phyloP scores from a whole-genome alignment of 1,284 basidiomycete species.

The Moesziomyces sp. region DNA sequence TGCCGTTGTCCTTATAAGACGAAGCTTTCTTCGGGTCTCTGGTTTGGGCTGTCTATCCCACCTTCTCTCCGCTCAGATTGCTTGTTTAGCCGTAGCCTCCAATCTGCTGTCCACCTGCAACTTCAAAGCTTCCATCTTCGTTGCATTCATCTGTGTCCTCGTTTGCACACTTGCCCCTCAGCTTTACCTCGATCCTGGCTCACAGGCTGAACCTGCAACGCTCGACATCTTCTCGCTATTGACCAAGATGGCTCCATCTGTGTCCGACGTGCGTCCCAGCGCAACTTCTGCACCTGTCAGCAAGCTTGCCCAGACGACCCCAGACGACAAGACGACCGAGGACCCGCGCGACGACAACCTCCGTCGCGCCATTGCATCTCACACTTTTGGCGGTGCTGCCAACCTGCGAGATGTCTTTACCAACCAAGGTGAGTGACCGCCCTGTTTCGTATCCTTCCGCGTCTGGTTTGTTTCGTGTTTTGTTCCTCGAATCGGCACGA shows the following conservation, averaged over 20 bases:
- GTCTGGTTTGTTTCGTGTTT: not conserved
- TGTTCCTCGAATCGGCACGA: not conserved
- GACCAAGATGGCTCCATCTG: slow-evolving; percentile 21
- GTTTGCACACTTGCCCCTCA: not conserved
- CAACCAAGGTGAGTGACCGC: slow-evolving; percentile 60
- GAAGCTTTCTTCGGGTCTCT: not conserved
- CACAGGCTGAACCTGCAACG: not conserved
- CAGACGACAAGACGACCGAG: slow-evolving; percentile 55
- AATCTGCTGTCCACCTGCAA: not conserved
- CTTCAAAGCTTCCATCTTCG: not conserved
- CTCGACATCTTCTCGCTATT: not conserved
- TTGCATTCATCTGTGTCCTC: not conserved
- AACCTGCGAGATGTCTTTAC: slow-evolving; percentile 61
- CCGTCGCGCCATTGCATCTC: slow-evolving; percentile 46
- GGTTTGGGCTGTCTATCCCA: not conserved
- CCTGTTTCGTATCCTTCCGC: not conserved
- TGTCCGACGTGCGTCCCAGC: slow-evolving; percentile 14
- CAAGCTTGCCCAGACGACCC: slow-evolving; percentile 39
- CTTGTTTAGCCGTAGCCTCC: not conserved
- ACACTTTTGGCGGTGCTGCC: slow-evolving; percentile 57
- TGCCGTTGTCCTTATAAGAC: not conserved
- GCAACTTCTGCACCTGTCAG: slow-evolving; percentile 4
- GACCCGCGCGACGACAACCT: slow-evolving; percentile 50
- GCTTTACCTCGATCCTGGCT: not conserved
- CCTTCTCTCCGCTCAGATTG: not conserved